Evolutionary conservation across 331 rosid species (phyloP), one percentile per base, ranked within the genome.

Genomic region (Rhamnella rubrinervis): DNA sequence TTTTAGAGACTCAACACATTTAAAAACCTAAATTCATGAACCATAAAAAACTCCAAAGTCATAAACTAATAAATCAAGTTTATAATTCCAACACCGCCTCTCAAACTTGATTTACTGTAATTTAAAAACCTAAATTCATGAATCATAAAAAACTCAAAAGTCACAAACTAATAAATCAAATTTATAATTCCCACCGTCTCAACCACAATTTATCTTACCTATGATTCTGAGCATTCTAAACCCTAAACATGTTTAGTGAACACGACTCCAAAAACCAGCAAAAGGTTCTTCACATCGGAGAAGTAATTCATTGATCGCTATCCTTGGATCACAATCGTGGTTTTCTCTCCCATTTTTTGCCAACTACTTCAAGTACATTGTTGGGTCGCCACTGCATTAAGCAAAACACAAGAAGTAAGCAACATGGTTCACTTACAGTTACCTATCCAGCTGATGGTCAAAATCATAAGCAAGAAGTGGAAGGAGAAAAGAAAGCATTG

Each of bases 211-310:
- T 89, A 84, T 13, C 91, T 91, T 12, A 83, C 91, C 25, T 89
- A 81, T 3, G 97, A 23, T 0, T 87, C 7, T 78, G 81, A 0
- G 98, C 98, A 73, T 95, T 95, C 1, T 91, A n/a, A n/a, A n/a
- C n/a, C n/a, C n/a, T n/a, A n/a, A n/a, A 95, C 83, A 72, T 95
- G 90, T 57, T 66, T 82, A 0, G 81, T 84, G 28, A 95, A 74
- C 70, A 84, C 97, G 93, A 80, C 79, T 91, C 98, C 40, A 95
- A 67, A 68, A 89, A 95, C 98, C 98, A 95, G 67, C 98, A 95
- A 44, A 86, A 23, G 55, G 74, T 79, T 87, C 57, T 80, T 71
- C 5, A 56, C 63, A 71, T 82, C 91, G 6, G 98, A 95, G 39
- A 95, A 88, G 81, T 95, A 95, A 71, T 96, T 91, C 75, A 91